phyloP scores from a whole-genome alignment of 2,329 filamentous ascomycete genomes.

The Exophiala aquamarina region DNA sequence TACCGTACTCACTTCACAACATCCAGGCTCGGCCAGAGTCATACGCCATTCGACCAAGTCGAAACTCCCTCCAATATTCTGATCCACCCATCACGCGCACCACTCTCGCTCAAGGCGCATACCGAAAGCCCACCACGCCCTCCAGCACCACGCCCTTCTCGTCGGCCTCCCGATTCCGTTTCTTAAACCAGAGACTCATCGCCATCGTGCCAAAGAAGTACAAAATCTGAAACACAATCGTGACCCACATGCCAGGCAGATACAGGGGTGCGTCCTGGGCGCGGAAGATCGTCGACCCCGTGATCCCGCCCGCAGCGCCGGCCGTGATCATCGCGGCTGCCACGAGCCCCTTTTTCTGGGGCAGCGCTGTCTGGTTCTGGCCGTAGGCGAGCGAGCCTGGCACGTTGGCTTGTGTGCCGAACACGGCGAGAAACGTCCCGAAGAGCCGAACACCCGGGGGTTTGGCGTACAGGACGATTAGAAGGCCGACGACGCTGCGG shows the following conservation, averaged over 20 bases:
- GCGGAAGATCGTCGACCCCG: slow-evolving; percentile 56
- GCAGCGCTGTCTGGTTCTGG: slow-evolving; percentile 7
- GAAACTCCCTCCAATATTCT: too few species aligned
- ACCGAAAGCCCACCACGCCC: slow-evolving; percentile 7
- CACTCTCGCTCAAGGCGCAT: slow-evolving; percentile 8
- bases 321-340: slow-evolving; percentile 13
- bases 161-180: slow-evolving; percentile 9
- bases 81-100: too few species aligned
- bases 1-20: too few species aligned
- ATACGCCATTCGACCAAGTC: too few species aligned
- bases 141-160: slow-evolving; percentile 5
- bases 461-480: slow-evolving; percentile 56
- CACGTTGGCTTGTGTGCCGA: slow-evolving; percentile 45
- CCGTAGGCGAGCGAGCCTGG: slow-evolving; percentile 6
- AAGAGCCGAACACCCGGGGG: slow-evolving; percentile 8
- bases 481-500: neutral
- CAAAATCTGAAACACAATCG: slow-evolving; percentile 5
- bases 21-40: too few species aligned
- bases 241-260: slow-evolving; percentile 12
- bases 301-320: slow-evolving; percentile 13
- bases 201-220: slow-evolving; percentile 6
- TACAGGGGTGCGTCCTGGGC: slow-evolving; percentile 32
- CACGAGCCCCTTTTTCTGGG: slow-evolving; percentile 11
- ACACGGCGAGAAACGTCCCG: slow-evolving; percentile 50
- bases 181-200: slow-evolving; percentile 8